Percentiles rank a stretch among this genome's conserved stretches.
Conservation (phyloP, 2,329 filamentous ascomycete genomes). For the Talaromyces marneffei region DNA sequence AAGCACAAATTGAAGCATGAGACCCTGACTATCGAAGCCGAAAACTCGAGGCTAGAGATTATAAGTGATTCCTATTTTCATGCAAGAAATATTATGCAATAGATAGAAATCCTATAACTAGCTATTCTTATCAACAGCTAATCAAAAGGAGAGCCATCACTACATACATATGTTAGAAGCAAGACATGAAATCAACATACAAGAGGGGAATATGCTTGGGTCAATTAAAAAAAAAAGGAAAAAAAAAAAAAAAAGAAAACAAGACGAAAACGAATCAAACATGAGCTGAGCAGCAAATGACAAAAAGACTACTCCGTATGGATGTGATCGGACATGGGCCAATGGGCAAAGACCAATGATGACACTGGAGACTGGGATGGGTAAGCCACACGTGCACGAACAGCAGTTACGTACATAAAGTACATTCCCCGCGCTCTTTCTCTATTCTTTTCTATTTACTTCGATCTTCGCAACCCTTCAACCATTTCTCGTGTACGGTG, state of each 20-base stretch:
- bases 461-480: neutral
- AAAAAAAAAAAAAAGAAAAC: neutral
- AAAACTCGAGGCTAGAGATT: too few relatives aligned
- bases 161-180: neutral
- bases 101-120: neutral
- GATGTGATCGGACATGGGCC: neutral
- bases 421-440: neutral
- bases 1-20: too few relatives aligned
- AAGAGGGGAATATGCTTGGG: slow-evolving; percentile 11
- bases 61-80: too few relatives aligned
- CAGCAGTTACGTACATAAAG: neutral
- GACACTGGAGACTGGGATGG: neutral
- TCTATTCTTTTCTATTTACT: neutral
- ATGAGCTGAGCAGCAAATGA: neutral
- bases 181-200: neutral
- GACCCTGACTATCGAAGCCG: too few relatives aligned
- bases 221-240: neutral
- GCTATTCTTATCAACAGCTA: neutral
- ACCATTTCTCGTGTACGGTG: neutral
- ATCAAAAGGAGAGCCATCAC: neutral
- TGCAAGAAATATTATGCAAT: neutral
- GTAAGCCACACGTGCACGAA: neutral
- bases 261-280: neutral
- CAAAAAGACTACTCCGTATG: neutral
- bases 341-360: neutral